Evolutionary conservation across 768 basidiomycete genomes (phyloP), one percentile per base, ranked within the genome.

Genomic region (Mycena capillaripes): DNA sequence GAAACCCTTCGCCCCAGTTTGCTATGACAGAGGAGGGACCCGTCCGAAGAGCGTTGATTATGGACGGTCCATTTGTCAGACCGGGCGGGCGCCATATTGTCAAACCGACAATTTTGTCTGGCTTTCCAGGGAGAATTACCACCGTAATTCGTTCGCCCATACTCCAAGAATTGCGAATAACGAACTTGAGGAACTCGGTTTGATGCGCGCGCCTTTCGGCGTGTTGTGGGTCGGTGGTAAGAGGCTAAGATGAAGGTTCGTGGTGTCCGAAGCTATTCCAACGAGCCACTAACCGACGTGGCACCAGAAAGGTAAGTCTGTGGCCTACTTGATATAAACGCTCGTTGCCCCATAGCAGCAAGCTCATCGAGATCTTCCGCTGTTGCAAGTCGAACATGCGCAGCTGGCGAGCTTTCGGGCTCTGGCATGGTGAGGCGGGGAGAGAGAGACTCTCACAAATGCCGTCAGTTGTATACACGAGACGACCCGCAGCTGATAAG

Each of bases 11-110:
- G 2, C 64, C 64, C 64, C 64, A 66, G 27, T 23, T 40, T 36
- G 42, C n/a, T 25, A 66, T 7, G n/a, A 55, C 52, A 21, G 64
- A 56, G n/a, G 23, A 42, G 27, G 56, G 11, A 16, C 52, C 64
- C 52, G 56, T 40, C 64, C 64, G 52, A 30, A 66, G 52, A 27
- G 64, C 50, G 52, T 48, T 42, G 25, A 66, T 14, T 4, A 42
- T 19, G 21, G 64, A 56, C 38, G 53, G 62, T 7, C 52, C 19
- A 25, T 65, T 55, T 3, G 10, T 27, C 8, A 30, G 9, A 16
- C 53, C 53, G 8, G 36, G 53, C 1, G 64, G 38, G n/a, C 64
- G 64, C 53, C 64, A 66, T 56, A 66, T 66, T 23, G 64, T 56
- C 3, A 36, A 1, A 14, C 23, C 53, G 14, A 66, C 30, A n/a